phyloP scores from a whole-genome alignment of 257 asterid genomes.

The Solanum boliviense region DNA sequence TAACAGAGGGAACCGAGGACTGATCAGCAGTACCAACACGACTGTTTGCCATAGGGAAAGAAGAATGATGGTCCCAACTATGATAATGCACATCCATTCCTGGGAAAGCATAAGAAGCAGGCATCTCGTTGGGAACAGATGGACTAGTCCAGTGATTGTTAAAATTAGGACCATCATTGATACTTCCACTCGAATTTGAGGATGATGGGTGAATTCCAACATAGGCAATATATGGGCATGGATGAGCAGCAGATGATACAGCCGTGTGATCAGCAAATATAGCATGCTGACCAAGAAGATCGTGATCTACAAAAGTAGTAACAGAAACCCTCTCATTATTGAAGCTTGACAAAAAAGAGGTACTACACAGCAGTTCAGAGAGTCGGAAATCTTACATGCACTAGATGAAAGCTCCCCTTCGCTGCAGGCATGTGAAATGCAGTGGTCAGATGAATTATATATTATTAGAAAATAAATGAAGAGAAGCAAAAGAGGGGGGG shows the following conservation, averaged over 20 bases:
- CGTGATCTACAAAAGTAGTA: conserved; percentile 46
- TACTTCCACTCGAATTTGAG: conserved; percentile 48
- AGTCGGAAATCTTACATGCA: conserved; percentile 50
- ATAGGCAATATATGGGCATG: conserved; percentile 77
- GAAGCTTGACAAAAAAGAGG: conserved; percentile 2
- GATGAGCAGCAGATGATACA: conserved; percentile 61
- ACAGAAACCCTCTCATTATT: conserved; percentile 9
- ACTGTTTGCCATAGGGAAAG: conserved; percentile 37
- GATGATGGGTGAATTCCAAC: conserved; percentile 72
- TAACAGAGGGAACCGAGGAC: conserved; percentile 37
- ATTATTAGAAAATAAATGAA: conserved; percentile 11
- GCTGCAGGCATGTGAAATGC: conserved; percentile 30
- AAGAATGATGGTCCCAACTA: conserved; percentile 57
- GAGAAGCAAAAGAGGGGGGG: not conserved
- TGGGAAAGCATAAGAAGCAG: conserved; percentile 54
- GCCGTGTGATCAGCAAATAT: conserved; percentile 60
- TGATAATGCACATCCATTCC: conserved; percentile 54
- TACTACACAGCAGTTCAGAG: conserved; percentile 3
- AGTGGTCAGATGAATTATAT: not conserved
- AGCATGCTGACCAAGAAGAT: conserved; percentile 53
- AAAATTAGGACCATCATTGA: conserved; percentile 59
- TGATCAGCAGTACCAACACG: conserved; percentile 58
- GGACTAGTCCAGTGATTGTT: conserved; percentile 66
- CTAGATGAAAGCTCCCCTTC: conserved; percentile 73
- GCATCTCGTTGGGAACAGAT: conserved; percentile 51